Evolutionary conservation across 768 basidiomycete species (phyloP), one percentile per base, ranked within the genome.

Genomic region (Boletus vermiculosoides): DNA sequence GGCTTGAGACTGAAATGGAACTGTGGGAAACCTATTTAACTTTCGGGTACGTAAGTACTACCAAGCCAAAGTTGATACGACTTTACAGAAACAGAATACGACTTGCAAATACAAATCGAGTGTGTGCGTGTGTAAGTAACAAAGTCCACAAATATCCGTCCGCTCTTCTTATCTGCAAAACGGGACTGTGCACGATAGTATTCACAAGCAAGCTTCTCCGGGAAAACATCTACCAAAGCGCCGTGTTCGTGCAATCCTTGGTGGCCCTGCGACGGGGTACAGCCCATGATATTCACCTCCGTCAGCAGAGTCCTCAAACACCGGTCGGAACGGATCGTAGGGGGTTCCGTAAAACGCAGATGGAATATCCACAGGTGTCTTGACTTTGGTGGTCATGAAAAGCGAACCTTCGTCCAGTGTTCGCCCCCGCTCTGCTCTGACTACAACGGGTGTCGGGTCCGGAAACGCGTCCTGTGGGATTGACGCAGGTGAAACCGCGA

Each of bases 391-490:
- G 28, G 54, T 45, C 33, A 11, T 12, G 13, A 51, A 47, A 45
- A 25, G 36, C 39, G 48, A 16, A 33, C 31, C 37, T 23, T 54
- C 16, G 20, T 39, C 41, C 10, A 10, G 13, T 20, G 28, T 16
- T 15, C 18, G 47, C n/a, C 41, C 28, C 7, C 16, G 48, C 9
- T 23, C 36, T 48, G 16, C 20, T n/a, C 54, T 33, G 7, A 20
- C 33, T 6, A 23, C 22, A 13, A 25, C 31, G 13, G 61, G 50
- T 5, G 69, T 69, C 41, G 62, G 65, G 40, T 62, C 59, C 16
- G 60, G 69, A 54, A 66, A 69, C 23, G 57, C 61, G 22, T 66
- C 54, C 33, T 63, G 67, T 18, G 69, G 66, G 16, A 45, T 42
- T 6, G 50, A 42, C 23, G 60, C 44, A 42, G 64, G 60, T 20